phyloP scores from a whole-genome alignment of 2,329 filamentous ascomycete species.

The Claviceps humidiphila region DNA sequence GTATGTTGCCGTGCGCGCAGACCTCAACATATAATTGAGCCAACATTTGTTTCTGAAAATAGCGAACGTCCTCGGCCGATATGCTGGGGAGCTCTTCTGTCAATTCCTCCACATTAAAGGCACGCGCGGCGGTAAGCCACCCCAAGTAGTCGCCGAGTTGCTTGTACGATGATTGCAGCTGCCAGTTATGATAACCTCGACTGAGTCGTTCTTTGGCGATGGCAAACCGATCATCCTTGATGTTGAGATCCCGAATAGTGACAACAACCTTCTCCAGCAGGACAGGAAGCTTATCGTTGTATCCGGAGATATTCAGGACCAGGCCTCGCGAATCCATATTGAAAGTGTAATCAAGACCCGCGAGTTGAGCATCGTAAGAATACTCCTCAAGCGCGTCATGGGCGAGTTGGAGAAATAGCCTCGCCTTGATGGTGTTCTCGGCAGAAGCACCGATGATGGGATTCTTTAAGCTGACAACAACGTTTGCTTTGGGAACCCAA shows the following conservation, averaged over 20 bases:
- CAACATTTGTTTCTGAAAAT: constrained; percentile 69
- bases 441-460: constrained; percentile 69
- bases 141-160: constrained; percentile 74
- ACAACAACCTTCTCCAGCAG: constrained; percentile 78
- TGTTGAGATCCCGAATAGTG: constrained; percentile 70
- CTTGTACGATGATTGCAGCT: constrained; percentile 76
- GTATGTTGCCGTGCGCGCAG: constrained; percentile 80
- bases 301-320: constrained; percentile 69
- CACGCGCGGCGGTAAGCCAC: constrained; percentile 65
- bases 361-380: constrained; percentile 88
- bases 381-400: constrained; percentile 84
- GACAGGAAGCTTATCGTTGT: constrained; percentile 91
- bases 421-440: constrained; percentile 63
- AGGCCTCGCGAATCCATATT: constrained; percentile 58
- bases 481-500: constrained; percentile 90
- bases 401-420: constrained; percentile 73
- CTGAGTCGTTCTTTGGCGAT: constrained; percentile 78
- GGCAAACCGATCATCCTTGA: constrained; percentile 77
- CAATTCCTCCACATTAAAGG: constrained; percentile 69
- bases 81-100: constrained; percentile 63
- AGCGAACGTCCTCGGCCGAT: constrained; percentile 58
- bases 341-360: constrained; percentile 76
- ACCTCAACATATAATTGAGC: constrained; percentile 79
- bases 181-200: constrained; percentile 72
- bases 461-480: constrained; percentile 68